Evolutionary conservation across 768 basidiomycete genomes (phyloP), one percentile per base, ranked within the genome.

Genomic region (Mycena albidolilacea): DNA sequence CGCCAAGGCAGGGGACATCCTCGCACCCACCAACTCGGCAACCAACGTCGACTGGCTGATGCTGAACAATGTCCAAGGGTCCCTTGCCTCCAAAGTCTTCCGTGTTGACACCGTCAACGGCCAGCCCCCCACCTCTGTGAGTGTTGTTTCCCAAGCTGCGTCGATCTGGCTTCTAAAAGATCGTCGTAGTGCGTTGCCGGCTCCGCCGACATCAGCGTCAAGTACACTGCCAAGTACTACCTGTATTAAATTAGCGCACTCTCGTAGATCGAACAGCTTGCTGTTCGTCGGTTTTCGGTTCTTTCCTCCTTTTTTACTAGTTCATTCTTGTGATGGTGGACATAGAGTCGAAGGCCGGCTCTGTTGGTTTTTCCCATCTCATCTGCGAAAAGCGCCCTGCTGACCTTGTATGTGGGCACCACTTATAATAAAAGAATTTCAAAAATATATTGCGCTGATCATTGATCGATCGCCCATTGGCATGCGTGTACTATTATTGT

Each of bases 1-100:
- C 43, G 81, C 81, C 38, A 76, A 81, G 64, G 71, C 76, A 6
- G 74, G 78, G 52, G 78, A 78, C 43, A 82, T 79, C 65, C 71
- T 79, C 43, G 74, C 81, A 37, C 83, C 79, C 19, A 75, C 78
- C 14, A 67, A 71, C 37, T 55, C 77, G 46, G 64, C 71, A 2
- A 63, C 60, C 43, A 81, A 87, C 71, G 79, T 88, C 37, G 83
- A 87, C 64, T 86, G 84, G 83, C 77, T 87, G n/a, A 75, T 81
- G 77, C 75, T 89, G 12, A 81, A 77, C 38, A 79, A 70, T 54
- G 76, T 82, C 12, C 21, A 81, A n/a, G 87, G 86, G 8, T 73
- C 78, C 7, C 78, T 87, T 6, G 85, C 86, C 1, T 80, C 73
- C 60, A 68, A 77, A 54, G 79, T 86, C 7, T 88, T 81, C 80